These are phyloP conservation scores for Aciculosporium take DNA, from an alignment of 2,329 filamentous ascomycete genomes.

Conservation along the genomic window DNA sequence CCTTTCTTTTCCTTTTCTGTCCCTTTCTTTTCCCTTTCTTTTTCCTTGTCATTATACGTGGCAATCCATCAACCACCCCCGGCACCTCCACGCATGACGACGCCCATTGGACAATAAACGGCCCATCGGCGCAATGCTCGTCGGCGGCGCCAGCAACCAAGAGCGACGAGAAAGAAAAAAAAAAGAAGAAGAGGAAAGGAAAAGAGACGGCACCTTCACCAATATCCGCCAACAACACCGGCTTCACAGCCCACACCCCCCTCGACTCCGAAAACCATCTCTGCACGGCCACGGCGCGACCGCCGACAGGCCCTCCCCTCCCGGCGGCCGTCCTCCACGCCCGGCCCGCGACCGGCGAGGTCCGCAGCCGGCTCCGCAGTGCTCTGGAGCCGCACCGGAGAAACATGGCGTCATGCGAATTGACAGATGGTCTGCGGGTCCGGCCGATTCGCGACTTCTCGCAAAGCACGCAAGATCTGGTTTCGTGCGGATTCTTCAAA, in stretches of 20 bases:
- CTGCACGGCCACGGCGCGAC: conserved; percentile 15
- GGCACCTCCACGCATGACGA: too few species aligned
- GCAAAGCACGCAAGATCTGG: too few species aligned
- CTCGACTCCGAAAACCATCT: conserved; percentile 38
- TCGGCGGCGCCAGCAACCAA: too few species aligned
- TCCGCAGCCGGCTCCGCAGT: conserved; percentile 36
- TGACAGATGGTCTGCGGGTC: not conserved
- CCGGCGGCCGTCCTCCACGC: conserved; percentile 21
- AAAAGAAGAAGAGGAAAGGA: not conserved
- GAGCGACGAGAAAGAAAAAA: too few species aligned
- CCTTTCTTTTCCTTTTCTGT: too few species aligned
- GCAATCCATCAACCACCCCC: too few species aligned
- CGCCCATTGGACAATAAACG: too few species aligned
- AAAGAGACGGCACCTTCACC: conserved; percentile 51
- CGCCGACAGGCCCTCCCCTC: conserved; percentile 16
- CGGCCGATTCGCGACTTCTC: too few species aligned
- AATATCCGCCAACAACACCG: conserved; percentile 72
- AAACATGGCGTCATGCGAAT: conserved; percentile 31
- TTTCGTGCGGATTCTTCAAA: too few species aligned
- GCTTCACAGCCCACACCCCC: conserved; percentile 49
- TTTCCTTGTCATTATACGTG: too few species aligned
- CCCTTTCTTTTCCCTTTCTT: too few species aligned
- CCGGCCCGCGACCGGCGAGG: conserved; percentile 26
- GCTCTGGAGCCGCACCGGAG: conserved; percentile 36
- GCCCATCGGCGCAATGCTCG: too few species aligned